These are phyloP conservation scores for Aspergillus homomorphus DNA, from an alignment of 495 filamentous ascomycete species.

Conservation along the genomic window DNA sequence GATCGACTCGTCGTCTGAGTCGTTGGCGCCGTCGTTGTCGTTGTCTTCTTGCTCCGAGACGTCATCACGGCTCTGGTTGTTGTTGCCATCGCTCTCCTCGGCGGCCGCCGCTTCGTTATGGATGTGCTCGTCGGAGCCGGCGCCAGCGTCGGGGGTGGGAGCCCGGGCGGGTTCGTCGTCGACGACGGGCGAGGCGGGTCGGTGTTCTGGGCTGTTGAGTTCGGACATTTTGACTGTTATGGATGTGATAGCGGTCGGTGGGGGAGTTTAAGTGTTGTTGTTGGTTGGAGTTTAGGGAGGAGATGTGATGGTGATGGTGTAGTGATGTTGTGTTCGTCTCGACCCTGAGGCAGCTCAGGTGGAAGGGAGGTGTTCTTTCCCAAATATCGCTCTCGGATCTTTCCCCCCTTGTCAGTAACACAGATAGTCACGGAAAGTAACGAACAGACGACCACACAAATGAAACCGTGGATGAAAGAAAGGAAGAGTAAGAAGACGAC, in stretches of 20 bases:
- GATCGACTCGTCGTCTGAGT: conserved; percentile 78
- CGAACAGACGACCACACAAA: conserved; percentile 1
- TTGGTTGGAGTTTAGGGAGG: background rate
- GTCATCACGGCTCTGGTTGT: conserved; percentile 5
- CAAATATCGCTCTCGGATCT: background rate
- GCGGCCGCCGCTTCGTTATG: conserved; percentile 13
- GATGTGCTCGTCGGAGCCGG: conserved; percentile 19
- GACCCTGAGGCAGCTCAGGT: background rate
- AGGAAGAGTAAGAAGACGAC: background rate
- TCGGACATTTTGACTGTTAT: background rate
- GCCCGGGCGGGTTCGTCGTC: conserved; percentile 23
- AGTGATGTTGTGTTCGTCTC: too few relatives aligned
- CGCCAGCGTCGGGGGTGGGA: conserved; percentile 10
- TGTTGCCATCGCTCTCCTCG: conserved; percentile 11
- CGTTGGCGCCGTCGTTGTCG: conserved; percentile 33
- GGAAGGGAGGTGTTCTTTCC: background rate
- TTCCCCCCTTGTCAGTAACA: background rate
- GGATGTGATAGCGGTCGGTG: background rate
- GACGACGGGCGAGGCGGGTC: conserved; percentile 23
- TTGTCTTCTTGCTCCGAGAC: conserved; percentile 11
- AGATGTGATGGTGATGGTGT: background rate
- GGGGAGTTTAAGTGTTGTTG: background rate
- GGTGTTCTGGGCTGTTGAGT: conserved; percentile 31
- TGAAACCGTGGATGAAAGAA: background rate
- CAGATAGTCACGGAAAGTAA: background rate